These are phyloP conservation scores for Colletotrichum orchidophilum DNA, from an alignment of 2,329 filamentous ascomycete species.

Conservation along the genomic window DNA sequence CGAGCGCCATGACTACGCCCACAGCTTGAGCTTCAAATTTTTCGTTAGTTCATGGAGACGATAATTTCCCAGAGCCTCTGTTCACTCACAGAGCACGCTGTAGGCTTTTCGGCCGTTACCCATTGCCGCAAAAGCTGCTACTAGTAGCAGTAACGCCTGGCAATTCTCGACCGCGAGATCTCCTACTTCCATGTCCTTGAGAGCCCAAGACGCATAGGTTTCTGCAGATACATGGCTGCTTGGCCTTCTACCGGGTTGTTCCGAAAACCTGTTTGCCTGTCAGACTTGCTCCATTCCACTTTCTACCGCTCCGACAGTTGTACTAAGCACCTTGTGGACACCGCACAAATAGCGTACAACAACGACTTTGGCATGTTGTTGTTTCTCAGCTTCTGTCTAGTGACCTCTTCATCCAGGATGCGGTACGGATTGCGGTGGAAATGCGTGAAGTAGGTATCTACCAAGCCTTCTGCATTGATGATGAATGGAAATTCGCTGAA, in stretches of 20 bases:
- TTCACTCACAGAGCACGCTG: slow-evolving; percentile 6
- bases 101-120: slow-evolving; percentile 13
- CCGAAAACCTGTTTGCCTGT: slow-evolving; percentile 1
- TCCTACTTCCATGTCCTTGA: slow-evolving; percentile 5
- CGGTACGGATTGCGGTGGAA: slow-evolving; percentile 22
- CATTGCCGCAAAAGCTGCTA: slow-evolving; percentile 11
- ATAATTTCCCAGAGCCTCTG: accelerated
- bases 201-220: slow-evolving; percentile 18
- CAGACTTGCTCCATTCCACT: not conserved
- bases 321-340: slow-evolving; percentile 27
- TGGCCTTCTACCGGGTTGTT: slow-evolving; percentile 2
- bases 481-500: slow-evolving; percentile 1
- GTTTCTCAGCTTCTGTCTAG: not conserved
- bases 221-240: slow-evolving; percentile 25
- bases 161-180: slow-evolving; percentile 14
- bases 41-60: not conserved
- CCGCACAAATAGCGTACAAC: slow-evolving; percentile 19
- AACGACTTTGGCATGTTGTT: slow-evolving; percentile 19
- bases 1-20: slow-evolving; percentile 5
- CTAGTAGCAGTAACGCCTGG: slow-evolving; percentile 11
- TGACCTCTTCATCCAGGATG: slow-evolving; percentile 11
- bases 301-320: too few relatives aligned
- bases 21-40: slow-evolving; percentile 13
- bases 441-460: slow-evolving; percentile 24
- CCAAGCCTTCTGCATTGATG: slow-evolving; percentile 18